Conservation (phyloP, 2,329 filamentous ascomycete species). For the Cyphellophora attinorum region DNA sequence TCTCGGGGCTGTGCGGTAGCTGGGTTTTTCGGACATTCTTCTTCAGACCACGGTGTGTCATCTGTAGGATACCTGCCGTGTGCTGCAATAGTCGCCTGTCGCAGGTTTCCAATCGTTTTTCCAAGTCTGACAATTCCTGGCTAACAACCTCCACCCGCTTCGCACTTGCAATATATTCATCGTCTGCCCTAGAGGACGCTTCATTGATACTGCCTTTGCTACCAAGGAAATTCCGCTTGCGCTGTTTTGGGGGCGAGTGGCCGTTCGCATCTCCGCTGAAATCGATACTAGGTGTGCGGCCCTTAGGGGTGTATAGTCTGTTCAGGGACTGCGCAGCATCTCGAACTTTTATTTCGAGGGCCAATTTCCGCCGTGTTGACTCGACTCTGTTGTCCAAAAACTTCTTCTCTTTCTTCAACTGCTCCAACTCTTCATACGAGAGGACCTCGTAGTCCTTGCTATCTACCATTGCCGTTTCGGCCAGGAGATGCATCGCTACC, state of each 20-base stretch:
- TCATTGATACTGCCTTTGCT: constrained; percentile 28
- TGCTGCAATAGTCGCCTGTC: constrained; percentile 75
- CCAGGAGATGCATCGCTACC: constrained; percentile 79
- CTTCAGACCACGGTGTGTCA: constrained; percentile 70
- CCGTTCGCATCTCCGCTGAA: constrained; percentile 24
- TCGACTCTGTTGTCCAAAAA: constrained; percentile 68
- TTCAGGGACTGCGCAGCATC: constrained; percentile 85
- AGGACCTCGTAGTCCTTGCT: constrained; percentile 77
- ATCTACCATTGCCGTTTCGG: constrained; percentile 86
- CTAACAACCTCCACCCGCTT: constrained; percentile 79
- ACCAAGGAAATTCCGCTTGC: constrained; percentile 38
- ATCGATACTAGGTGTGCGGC: constrained; percentile 41
- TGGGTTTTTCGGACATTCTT: constrained; percentile 41
- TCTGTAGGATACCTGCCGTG: constrained; percentile 82
- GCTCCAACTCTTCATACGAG: constrained; percentile 84
- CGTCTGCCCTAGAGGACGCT: constrained; percentile 49
- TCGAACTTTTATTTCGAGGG: constrained; percentile 84
- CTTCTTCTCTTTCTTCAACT: constrained; percentile 76
- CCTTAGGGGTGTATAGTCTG: constrained; percentile 62
- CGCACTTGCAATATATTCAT: constrained; percentile 64
- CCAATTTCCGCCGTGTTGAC: constrained; percentile 70
- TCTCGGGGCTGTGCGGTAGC: constrained; percentile 65
- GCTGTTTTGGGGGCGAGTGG: constrained; percentile 43
- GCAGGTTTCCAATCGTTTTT: constrained; percentile 65
- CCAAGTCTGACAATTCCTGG: constrained; percentile 66